These are phyloP conservation scores for Picochlorum sp. DNA, from an alignment of 139 green algal species.

Conservation along the genomic window DNA sequence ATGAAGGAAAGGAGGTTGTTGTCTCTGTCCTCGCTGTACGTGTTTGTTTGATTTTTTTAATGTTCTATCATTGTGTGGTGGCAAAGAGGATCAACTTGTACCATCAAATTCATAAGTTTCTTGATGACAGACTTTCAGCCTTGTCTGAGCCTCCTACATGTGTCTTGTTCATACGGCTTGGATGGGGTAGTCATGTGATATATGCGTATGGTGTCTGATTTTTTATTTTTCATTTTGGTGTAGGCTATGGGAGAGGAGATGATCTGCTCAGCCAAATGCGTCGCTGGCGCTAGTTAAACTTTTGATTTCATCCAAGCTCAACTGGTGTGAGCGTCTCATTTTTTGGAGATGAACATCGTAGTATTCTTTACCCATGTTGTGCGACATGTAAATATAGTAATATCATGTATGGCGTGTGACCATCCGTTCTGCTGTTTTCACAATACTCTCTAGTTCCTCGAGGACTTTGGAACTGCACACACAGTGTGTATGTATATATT, in stretches of 20 bases:
- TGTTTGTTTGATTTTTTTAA: background rate
- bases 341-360: too few relatives aligned
- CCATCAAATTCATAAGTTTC: constrained; percentile 35
- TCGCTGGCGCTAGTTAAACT: constrained; percentile 9
- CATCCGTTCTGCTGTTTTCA: too few relatives aligned
- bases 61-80: background rate
- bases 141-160: constrained; percentile 22
- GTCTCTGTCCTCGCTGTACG: constrained; percentile 85
- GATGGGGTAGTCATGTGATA: too few relatives aligned
- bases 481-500: too few relatives aligned
- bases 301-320: too few relatives aligned
- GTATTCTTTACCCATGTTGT: too few relatives aligned
- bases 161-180: too few relatives aligned
- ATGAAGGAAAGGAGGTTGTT: constrained; percentile 81
- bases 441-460: too few relatives aligned
- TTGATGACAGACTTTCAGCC: constrained; percentile 27
- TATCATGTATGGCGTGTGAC: too few relatives aligned
- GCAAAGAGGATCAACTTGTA: constrained; percentile 34
- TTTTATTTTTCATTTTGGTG: background rate
- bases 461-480: too few relatives aligned
- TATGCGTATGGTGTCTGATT: background rate
- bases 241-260: constrained; percentile 86
- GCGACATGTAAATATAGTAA: too few relatives aligned
- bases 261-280: constrained; percentile 78
- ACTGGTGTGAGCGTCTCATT: too few relatives aligned